phyloP scores from a whole-genome alignment of 208 protist species.

The Polymyxa betae region DNA sequence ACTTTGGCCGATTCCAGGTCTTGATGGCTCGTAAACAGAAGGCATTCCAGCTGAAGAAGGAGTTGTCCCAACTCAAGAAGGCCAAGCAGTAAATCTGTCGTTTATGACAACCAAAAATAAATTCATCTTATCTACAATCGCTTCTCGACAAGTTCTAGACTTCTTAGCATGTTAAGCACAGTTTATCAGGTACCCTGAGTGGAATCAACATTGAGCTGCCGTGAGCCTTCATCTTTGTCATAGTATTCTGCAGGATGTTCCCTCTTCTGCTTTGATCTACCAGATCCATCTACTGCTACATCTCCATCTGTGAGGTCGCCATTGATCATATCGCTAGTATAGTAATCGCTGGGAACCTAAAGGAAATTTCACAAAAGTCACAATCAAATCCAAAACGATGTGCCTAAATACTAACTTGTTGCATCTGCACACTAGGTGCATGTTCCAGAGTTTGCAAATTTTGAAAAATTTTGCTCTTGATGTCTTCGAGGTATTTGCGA shows the following conservation, averaged over 20 bases:
- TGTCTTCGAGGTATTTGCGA: conserved; percentile 51
- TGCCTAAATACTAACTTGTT: no score
- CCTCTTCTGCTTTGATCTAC: not conserved
- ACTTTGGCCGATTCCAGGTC: conserved; percentile 52
- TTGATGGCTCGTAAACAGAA: conserved; percentile 35
- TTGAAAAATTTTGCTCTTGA: conserved; percentile 47
- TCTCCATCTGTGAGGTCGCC: not conserved
- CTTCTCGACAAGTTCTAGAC: no score
- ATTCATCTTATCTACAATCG: no score
- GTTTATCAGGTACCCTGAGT: no score
- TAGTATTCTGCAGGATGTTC: not conserved
- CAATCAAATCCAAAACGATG: conserved; percentile 4
- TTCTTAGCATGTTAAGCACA: no score
- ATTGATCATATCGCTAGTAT: not conserved
- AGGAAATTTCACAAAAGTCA: no score
- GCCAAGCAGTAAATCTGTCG: no score
- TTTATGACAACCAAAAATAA: no score
- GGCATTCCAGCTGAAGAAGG: not conserved
- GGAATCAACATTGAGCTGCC: no score
- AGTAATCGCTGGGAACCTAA: not conserved
- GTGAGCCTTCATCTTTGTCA: not conserved
- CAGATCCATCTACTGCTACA: not conserved
- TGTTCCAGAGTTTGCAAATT: conserved; percentile 41
- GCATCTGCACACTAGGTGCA: conserved; percentile 61
- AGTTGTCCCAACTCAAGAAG: not conserved